These are phyloP conservation scores for Penicillium sclerotiorum DNA, from an alignment of 2,329 filamentous ascomycete species.

Conservation along the genomic window DNA sequence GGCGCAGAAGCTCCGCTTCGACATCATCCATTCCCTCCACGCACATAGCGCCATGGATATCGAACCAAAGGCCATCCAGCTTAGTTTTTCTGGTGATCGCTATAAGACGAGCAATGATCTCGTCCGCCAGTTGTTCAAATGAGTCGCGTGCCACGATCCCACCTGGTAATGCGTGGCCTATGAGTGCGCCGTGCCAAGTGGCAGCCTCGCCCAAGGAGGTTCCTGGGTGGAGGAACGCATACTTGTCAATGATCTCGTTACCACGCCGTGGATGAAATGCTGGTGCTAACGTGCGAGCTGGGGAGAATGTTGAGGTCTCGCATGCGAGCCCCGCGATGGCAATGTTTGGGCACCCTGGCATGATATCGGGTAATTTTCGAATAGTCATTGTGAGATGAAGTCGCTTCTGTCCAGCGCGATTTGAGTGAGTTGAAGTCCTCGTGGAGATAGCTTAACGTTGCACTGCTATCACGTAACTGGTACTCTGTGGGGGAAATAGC, in stretches of 20 bases:
- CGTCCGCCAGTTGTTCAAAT: constrained; percentile 49
- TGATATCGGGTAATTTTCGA: constrained; percentile 16
- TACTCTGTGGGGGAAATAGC: neutral
- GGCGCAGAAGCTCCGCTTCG: constrained; percentile 52
- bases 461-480: neutral
- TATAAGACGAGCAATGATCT: constrained; percentile 45
- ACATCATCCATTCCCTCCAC: constrained; percentile 54
- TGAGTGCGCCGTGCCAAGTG: constrained; percentile 55
- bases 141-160: constrained; percentile 51
- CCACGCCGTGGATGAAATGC: constrained; percentile 56
- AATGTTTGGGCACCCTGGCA: constrained; percentile 49
- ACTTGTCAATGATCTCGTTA: constrained; percentile 47
- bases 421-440: neutral
- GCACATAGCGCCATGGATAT: constrained; percentile 61
- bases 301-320: constrained; percentile 58
- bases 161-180: constrained; percentile 56
- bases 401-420: neutral
- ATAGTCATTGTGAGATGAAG: neutral
- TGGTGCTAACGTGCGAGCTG: constrained; percentile 50
- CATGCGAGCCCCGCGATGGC: constrained; percentile 57
- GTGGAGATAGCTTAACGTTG: neutral
- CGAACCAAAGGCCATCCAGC: constrained; percentile 57
- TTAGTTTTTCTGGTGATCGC: constrained; percentile 35
- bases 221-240: constrained; percentile 49
- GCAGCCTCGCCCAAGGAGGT: constrained; percentile 47